Conservation (phyloP, 2,329 filamentous ascomycete species). For the Huntiella moniliformis region DNA sequence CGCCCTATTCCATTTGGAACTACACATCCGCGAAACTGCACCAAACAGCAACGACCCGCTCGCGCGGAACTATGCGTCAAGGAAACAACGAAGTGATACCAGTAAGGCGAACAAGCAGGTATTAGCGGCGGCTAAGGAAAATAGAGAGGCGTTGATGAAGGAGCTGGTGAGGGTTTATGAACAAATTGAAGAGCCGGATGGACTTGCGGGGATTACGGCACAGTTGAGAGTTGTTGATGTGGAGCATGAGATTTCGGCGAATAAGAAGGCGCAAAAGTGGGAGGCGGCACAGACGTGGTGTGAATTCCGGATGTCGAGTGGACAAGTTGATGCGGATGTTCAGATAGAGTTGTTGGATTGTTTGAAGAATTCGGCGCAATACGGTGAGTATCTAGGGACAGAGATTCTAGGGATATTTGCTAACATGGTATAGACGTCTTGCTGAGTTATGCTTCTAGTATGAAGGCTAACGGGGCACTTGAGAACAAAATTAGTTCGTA, state of each 20-base stretch:
- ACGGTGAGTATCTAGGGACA: conserved; percentile 37
- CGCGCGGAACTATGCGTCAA: not conserved
- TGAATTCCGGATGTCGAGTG: conserved; percentile 67
- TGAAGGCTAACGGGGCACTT: conserved; percentile 35
- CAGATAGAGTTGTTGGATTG: conserved; percentile 75
- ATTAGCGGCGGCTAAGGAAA: conserved; percentile 26
- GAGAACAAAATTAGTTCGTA: conserved; percentile 55
- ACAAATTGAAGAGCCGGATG: conserved; percentile 93
- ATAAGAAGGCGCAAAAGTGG: conserved; percentile 86
- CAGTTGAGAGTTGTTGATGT: conserved; percentile 75
- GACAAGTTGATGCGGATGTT: conserved; percentile 56
- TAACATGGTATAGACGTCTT: conserved; percentile 47
- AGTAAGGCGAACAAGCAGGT: too few relatives aligned
- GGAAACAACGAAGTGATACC: not conserved
- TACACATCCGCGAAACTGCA: conserved; percentile 44
- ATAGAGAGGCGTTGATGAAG: conserved; percentile 35
- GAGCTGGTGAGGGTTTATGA: conserved; percentile 85
- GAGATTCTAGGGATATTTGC: not conserved
- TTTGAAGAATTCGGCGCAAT: conserved; percentile 85
- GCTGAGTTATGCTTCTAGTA: conserved; percentile 68
- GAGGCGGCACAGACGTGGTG: conserved; percentile 95
- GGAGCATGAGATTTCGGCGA: conserved; percentile 81
- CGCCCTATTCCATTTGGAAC: conserved; percentile 86
- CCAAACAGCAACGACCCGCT: conserved; percentile 4
- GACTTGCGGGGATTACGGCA: conserved; percentile 82